Conservation (phyloP, 106 monocot species). For the Phalaenopsis equestris region DNA sequence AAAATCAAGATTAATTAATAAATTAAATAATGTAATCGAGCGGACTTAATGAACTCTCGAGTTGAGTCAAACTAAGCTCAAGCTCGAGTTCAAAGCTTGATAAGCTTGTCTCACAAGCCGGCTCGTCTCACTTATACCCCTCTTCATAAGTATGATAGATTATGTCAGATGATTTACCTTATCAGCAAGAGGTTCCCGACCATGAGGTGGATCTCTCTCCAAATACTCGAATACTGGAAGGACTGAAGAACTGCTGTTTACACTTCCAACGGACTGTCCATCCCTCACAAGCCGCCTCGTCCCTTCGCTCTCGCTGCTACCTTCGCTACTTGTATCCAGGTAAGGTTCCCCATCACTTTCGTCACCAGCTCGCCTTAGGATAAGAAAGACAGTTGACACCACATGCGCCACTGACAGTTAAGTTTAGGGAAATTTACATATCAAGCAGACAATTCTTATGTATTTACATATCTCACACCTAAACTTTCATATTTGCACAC, state of each 20-base stretch:
- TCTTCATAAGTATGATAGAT: too few relatives aligned
- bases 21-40: too few relatives aligned
- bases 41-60: too few relatives aligned
- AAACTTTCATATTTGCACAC: too few relatives aligned
- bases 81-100: too few relatives aligned
- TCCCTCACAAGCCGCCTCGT: conserved; percentile 19
- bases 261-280: conserved; percentile 18
- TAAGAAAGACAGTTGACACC: background rate
- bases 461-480: too few relatives aligned
- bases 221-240: conserved; percentile 65
- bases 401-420: background rate
- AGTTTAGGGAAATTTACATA: background rate
- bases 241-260: conserved; percentile 15
- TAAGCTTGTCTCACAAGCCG: too few relatives aligned
- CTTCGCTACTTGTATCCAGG: conserved; percentile 58
- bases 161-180: conserved; percentile 34
- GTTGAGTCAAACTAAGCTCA: too few relatives aligned
- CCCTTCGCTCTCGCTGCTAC: conserved; percentile 37
- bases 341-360: conserved; percentile 50
- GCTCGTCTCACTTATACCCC: too few relatives aligned
- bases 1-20: too few relatives aligned
- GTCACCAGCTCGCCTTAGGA: conserved; percentile 42
- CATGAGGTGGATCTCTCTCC: conserved; percentile 62
- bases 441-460: too few relatives aligned
- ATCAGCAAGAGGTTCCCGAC: conserved; percentile 70